A percentile compares a stretch with the other conserved stretches of the same genome.
These are phyloP conservation scores for Aspergillus japonicus DNA, from an alignment of 2,329 filamentous ascomycete species.

Conservation along the genomic window DNA sequence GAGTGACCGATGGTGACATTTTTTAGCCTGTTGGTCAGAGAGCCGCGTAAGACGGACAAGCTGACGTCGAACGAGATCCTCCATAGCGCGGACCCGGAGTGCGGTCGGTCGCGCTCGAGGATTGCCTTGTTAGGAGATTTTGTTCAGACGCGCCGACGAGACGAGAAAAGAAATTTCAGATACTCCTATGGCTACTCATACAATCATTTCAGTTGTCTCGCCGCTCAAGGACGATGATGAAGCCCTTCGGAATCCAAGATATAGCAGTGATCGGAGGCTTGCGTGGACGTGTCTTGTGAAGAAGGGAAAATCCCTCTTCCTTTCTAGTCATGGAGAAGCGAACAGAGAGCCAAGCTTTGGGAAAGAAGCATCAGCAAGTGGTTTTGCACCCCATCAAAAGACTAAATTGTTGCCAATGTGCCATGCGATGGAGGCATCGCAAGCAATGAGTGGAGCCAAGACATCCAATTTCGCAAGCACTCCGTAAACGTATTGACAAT, in stretches of 20 bases:
- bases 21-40: conserved; percentile 21
- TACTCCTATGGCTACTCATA: neutral
- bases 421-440: neutral
- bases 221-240: neutral
- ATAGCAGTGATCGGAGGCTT: neutral
- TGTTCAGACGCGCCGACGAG: conserved; percentile 5
- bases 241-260: neutral
- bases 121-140: conserved; percentile 7
- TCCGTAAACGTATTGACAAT: neutral
- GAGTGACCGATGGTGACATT: conserved; percentile 17
- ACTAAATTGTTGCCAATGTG: neutral
- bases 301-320: neutral
- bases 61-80: conserved; percentile 11
- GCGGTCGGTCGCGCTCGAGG: conserved; percentile 1
- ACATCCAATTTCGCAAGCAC: neutral
- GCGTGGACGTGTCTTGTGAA: neutral
- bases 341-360: neutral
- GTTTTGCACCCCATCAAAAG: neutral
- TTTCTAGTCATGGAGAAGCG: neutral
- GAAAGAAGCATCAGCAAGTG: neutral
- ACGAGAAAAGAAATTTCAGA: conserved; percentile 4
- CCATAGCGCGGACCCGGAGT: conserved; percentile 1
- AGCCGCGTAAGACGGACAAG: conserved; percentile 24
- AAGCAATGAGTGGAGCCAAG: neutral
- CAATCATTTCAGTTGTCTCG: neutral